Evolutionary conservation across 345 rosid species (phyloP), one percentile per base, ranked within the genome.

Genomic region (Boechera stricta): DNA sequence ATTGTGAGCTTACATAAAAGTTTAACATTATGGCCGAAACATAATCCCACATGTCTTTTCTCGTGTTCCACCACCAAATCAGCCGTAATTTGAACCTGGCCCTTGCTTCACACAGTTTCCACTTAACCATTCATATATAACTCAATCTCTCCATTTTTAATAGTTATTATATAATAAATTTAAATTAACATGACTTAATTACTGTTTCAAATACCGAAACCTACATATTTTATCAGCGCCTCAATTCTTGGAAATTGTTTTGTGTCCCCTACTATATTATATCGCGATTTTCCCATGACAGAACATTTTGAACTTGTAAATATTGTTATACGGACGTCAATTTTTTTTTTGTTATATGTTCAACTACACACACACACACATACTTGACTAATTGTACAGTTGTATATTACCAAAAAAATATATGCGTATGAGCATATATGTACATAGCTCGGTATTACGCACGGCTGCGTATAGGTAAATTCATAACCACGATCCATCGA

Each of bases 11-110:
- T 52, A 2, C 42, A 18, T 44, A 36, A 52, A 61, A 28, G 29
- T 35, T 67, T 45, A 35, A 33, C 1, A 52, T 52, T 6, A 39
- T 62, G 48, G 57, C 48, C 56, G 44, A 77, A 77, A 77, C 76
- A 70, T 38, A 77, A 77, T 77, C 80, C 75, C 80, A 77, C 76
- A 45, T 70, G 80, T 77, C 66, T 70, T 77, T 77, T 55, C 52
- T 77, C 58, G 80, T 77, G 80, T 63, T 77, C 35, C 80, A 70
- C 51, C 66, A 44, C 71, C 58, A 63, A 70, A 63, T 63, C 59
- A 77, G 52, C 76, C 66, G 59, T 77, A 57, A 71, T 33, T 44
- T 77, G 76, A 77, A 77, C 71, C 66, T 77, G 76, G 53, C 60
- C 71, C 39, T 71, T 59, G 65, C 59, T 70, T 70, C 74, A 32